Base-by-base conservation (phyloP, 1,284 basidiomycete genomes). In the Coniferiporia sulphurascens region DNA sequence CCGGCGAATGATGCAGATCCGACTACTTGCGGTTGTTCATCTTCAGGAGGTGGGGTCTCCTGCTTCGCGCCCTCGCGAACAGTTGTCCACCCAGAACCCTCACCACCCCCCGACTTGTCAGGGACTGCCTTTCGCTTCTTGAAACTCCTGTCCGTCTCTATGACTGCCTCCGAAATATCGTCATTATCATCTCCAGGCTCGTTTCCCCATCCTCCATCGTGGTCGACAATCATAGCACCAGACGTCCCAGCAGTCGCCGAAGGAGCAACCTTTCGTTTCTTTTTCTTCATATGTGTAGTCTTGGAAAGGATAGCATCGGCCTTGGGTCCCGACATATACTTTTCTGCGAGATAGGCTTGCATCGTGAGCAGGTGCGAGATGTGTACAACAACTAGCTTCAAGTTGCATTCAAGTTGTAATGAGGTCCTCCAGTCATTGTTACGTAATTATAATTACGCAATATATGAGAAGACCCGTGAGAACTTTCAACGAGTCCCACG, bases 271-370 rank as follows among this genome's bases (percentile, higher is more conserved):
- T 88, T 91, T 53, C 84, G 81, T 72, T 90, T 92, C 78, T 91
- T 92, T 69, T 78, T 88, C 67, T 82, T 81, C 55, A 82, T 76
- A 0, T 80, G 78, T 1, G 78, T 80, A 0, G 80, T 73, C 51
- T 83, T 82, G 3, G 93, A 78, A 3, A 98, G 81, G 64, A 99
- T 98, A 13, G 94, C 95, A 66, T 98, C 96, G 3, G 95, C 95
- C 71, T 98, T 99, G 0, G 93, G 87, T 0, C 96, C 96, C 5
- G 95, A 91, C 92, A 98, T 97, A 75, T 99, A 99, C 65, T 89
- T 91, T 64, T 86, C 81, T 1, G 89, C 89, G 3, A 92, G 80
- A 69, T 92, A 92, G 7, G 87, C 76, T 70, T 91, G 83, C 74
- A 90, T 81, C n/a, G 44, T 46, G 27, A 27, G 27, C 27, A 27